Evolutionary conservation across 164 flowering plant species (phyloP), one percentile per base, ranked within the genome.

Genomic region (grape (Vitis vinifera)): DNA sequence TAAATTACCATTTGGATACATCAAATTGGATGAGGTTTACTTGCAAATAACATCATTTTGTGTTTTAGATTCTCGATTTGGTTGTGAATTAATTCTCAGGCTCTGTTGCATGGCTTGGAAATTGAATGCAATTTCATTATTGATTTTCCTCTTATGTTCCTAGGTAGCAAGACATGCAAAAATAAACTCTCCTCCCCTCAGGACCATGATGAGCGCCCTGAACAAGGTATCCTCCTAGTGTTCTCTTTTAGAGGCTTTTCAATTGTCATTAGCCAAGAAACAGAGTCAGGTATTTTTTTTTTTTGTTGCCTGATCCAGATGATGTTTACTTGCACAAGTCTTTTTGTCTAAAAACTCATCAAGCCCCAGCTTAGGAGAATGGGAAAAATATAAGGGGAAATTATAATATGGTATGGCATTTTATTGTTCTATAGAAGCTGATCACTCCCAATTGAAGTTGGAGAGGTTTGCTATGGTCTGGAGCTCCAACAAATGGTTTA

Each of bases 161-260:
- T 78, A 94, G 98, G 79, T 94, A 56, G 87, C 97, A 56, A 88
- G 85, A 12, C 92, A 97, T 62, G 94, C 91, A 15, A 92, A 91
- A 80, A 50, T 87, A 10, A 88, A 90, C 55, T 86, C 97, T 58
- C 97, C 96, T 69, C 82, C 89, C 14, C 75, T 92, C 8, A 68
- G 67, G 59, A 69, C 73, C 66, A 72, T 92, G 77, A 83, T 94
- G 83, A 78, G 67, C 30, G 27, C 77, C 62, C 47, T 94, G 23
- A 86, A 71, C 8, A 68, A 88, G 92, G 98, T 94, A 85, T 12
- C n/a, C 51, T 51, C 37, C 55, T 68, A 62, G 48, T 50, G 8
- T n/a, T 16, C 49, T 65, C 16, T 49, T 17, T 6, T 2, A 3
- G 4, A 29, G 50, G 37, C 49, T 23, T 60, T 60, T 61, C 14